Percentiles rank a stretch among this genome's conserved stretches.
Conservation (phyloP, 371 early-diverging fungal genomes). For the Mortierella sp. region DNA sequence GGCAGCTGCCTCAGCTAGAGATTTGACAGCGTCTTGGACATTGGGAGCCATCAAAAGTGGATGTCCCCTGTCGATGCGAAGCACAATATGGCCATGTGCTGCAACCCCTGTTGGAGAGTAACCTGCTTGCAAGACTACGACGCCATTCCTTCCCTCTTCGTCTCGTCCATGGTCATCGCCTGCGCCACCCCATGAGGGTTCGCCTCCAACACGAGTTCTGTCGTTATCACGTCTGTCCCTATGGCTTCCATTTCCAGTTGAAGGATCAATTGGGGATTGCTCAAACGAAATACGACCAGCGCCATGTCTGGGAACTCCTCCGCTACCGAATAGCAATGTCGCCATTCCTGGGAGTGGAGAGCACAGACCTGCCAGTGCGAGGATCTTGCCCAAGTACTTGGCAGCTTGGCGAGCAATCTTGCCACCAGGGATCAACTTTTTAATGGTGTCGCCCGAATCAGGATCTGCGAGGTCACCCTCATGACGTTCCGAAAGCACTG, state of each 20-base stretch:
- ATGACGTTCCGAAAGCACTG: constrained; percentile 66
- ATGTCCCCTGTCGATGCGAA: constrained; percentile 33
- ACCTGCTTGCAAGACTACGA: constrained; percentile 29
- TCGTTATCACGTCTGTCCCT: constrained; percentile 32
- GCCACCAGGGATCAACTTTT: constrained; percentile 53
- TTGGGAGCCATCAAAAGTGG: constrained; percentile 41
- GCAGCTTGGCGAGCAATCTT: constrained; percentile 49
- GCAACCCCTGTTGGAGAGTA: background rate
- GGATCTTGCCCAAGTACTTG: constrained; percentile 54
- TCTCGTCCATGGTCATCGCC: constrained; percentile 12
- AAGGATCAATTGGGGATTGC: constrained; percentile 13
- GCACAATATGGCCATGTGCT: constrained; percentile 29
- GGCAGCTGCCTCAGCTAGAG: constrained; percentile 30
- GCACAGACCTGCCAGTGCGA: constrained; percentile 39
- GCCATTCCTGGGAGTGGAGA: constrained; percentile 47
- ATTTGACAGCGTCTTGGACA: constrained; percentile 31
- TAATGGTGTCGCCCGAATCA: constrained; percentile 29
- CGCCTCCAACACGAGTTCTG: constrained; percentile 39
- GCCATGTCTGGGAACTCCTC: constrained; percentile 17
- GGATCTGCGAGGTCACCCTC: constrained; percentile 62
- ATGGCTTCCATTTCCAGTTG: background rate
- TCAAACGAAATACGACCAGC: constrained; percentile 38
- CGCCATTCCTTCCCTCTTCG: background rate
- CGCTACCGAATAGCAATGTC: constrained; percentile 26
- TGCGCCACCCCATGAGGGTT: constrained; percentile 7